Conservation (phyloP, 176 grass and related monocot species). For the Carex pumila region DNA sequence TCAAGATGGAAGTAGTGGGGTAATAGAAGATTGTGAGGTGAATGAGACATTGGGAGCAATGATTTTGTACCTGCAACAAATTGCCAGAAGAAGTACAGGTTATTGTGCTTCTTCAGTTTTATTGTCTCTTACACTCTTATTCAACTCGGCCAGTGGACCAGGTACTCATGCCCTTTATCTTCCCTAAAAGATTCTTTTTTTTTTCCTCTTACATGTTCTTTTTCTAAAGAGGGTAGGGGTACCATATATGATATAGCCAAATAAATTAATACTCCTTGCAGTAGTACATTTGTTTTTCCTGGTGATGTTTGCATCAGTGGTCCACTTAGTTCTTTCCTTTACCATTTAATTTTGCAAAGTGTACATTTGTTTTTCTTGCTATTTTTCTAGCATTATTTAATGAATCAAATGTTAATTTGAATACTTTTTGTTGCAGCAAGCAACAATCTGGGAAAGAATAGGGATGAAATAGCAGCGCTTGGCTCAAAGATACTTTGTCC, state of each 20-base stretch:
- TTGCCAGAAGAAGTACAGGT: conserved; percentile 30
- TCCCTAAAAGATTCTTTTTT: not conserved
- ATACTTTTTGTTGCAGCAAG: conserved; percentile 32
- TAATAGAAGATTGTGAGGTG: conserved; percentile 14
- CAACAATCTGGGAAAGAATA: conserved; percentile 28
- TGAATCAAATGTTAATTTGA: not conserved
- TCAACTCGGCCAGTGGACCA: conserved; percentile 31
- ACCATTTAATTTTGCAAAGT: not conserved
- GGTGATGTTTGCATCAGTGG: not conserved
- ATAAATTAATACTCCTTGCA: not conserved
- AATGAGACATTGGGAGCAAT: conserved; percentile 51
- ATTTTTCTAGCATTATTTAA: conserved; percentile 13
- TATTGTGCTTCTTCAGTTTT: conserved; percentile 46
- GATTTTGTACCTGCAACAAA: conserved; percentile 68
- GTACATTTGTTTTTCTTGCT: not conserved
- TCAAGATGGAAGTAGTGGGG: conserved; percentile 23
- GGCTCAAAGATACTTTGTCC: conserved; percentile 68
- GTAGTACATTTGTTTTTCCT: no score
- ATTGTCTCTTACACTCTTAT: conserved; percentile 56
- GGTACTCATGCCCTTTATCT: conserved; percentile 24
- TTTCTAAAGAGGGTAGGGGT: not conserved
- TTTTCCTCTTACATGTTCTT: not conserved
- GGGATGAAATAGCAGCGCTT: conserved; percentile 34
- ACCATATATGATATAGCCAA: not conserved
- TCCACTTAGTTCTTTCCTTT: not conserved